phyloP scores from a whole-genome alignment of 139 green algal species.

The Chlorella sp. region DNA sequence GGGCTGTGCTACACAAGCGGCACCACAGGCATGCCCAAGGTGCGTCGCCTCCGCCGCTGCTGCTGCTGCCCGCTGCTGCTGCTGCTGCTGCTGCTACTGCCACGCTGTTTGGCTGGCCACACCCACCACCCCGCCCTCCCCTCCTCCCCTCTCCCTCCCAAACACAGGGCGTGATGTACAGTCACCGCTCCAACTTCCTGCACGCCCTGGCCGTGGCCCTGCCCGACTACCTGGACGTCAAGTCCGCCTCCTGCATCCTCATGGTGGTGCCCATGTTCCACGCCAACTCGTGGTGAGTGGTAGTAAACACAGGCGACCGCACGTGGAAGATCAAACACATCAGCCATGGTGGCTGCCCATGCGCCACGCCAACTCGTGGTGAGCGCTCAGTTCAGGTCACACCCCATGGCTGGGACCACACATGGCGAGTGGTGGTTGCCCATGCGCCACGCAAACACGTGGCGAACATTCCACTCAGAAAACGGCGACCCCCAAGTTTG shows the following conservation, averaged over 20 bases:
- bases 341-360: constrained; percentile 80
- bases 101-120: too few relatives aligned
- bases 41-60: not conserved
- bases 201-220: constrained; percentile 61
- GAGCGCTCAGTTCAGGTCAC: too few relatives aligned
- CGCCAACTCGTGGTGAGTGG: not conserved
- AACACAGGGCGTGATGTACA: constrained; percentile 79
- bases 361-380: constrained; percentile 62
- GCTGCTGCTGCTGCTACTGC: not conserved
- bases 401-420: too few relatives aligned
- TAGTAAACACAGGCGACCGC: too few relatives aligned
- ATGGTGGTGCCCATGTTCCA: constrained; percentile 87
- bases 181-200: constrained; percentile 81
- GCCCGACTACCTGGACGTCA: constrained; percentile 62
- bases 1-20: constrained; percentile 87
- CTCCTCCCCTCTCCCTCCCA: not conserved
- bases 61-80: not conserved
- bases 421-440: too few relatives aligned
- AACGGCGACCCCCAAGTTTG: too few relatives aligned
- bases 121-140: too few relatives aligned
- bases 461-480: too few relatives aligned
- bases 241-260: constrained; percentile 46
- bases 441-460: too few relatives aligned
- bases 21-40: constrained; percentile 64
- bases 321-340: too few relatives aligned